Conservation (phyloP, 1,139 yeast species). For the Yamadazyma sp. region DNA sequence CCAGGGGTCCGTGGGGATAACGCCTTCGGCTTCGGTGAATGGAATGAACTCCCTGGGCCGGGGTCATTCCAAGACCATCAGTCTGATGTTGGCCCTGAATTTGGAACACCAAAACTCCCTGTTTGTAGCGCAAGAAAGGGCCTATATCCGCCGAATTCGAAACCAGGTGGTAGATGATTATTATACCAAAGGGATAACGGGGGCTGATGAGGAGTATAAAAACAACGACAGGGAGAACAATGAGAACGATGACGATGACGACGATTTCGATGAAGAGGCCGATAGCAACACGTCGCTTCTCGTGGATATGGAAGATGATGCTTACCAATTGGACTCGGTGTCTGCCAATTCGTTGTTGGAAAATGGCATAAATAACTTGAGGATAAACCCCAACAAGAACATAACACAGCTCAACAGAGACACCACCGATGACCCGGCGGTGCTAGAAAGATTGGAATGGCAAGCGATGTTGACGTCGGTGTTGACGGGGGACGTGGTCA, state of each 20-base stretch:
- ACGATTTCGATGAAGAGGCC: slow-evolving; percentile 23
- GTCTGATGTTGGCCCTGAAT: slow-evolving; percentile 18
- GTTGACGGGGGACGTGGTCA: slow-evolving; percentile 89
- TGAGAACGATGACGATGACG: slow-evolving; percentile 27
- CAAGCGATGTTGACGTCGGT: slow-evolving; percentile 91
- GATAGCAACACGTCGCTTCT: slow-evolving; percentile 37
- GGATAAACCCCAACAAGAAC: slow-evolving; percentile 33
- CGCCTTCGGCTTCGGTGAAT: not conserved
- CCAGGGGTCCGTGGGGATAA: not conserved
- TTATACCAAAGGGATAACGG: slow-evolving; percentile 60
- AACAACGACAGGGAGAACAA: slow-evolving; percentile 29
- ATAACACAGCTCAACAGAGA: slow-evolving; percentile 43
- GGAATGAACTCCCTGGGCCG: not conserved
- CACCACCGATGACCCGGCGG: slow-evolving; percentile 58
- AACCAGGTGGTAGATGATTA: slow-evolving; percentile 69
- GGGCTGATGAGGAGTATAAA: slow-evolving; percentile 29
- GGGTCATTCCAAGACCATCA: slow-evolving; percentile 13
- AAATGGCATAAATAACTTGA: slow-evolving; percentile 21
- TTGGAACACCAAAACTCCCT: slow-evolving; percentile 30
- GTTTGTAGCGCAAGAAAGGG: slow-evolving; percentile 65
- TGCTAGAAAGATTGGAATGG: slow-evolving; percentile 89
- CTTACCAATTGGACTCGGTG: slow-evolving; percentile 42
- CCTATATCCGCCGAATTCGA: slow-evolving; percentile 63
- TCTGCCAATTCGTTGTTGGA: slow-evolving; percentile 38
- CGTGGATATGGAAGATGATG: slow-evolving; percentile 45